A percentile compares a stretch with the other conserved stretches of the same genome.
These are phyloP conservation scores for Phytophthora pini DNA, from an alignment of 352 stramenopile genomes.

Conservation along the genomic window DNA sequence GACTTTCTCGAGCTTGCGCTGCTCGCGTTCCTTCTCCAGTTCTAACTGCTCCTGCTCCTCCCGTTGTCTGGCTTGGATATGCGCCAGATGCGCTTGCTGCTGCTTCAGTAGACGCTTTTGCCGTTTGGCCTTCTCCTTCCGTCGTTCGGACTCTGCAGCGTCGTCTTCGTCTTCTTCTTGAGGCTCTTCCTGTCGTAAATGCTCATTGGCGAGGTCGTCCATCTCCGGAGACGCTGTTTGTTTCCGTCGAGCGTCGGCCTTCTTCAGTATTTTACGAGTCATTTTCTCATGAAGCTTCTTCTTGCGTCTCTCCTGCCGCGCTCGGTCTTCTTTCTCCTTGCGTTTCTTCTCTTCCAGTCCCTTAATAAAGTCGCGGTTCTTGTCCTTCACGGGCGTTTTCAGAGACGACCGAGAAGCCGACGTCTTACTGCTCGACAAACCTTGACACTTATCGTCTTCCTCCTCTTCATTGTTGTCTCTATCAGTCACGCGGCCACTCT, in stretches of 20 bases:
- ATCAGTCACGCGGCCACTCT: slow-evolving; percentile 8
- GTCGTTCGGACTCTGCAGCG: slow-evolving; percentile 11
- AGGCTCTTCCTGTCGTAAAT: slow-evolving; percentile 13
- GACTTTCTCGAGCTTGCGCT: slow-evolving; percentile 60
- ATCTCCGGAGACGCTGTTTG: slow-evolving; percentile 27
- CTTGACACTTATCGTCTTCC: slow-evolving; percentile 25
- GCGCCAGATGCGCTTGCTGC: slow-evolving; percentile 60
- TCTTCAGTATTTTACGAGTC: slow-evolving; percentile 56
- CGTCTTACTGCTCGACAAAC: slow-evolving; percentile 24
- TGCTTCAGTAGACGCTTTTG: slow-evolving; percentile 68
- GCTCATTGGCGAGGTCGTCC: slow-evolving; percentile 20
- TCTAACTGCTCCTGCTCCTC: slow-evolving; percentile 61
- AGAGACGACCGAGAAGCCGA: slow-evolving; percentile 25
- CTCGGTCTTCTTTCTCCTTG: slow-evolving; percentile 63
- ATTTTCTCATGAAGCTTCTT: slow-evolving; percentile 71
- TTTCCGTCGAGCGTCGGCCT: slow-evolving; percentile 46
- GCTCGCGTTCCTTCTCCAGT: slow-evolving; percentile 52
- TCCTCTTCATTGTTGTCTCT: slow-evolving; percentile 30
- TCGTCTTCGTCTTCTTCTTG: slow-evolving; percentile 28
- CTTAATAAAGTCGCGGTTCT: slow-evolving; percentile 75
- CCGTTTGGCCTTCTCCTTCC: slow-evolving; percentile 46
- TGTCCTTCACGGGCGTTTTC: slow-evolving; percentile 30
- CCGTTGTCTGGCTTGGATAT: slow-evolving; percentile 58
- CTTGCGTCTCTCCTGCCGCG: slow-evolving; percentile 50
- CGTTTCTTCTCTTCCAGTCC: slow-evolving; percentile 78